A percentile compares a stretch with the other conserved stretches of the same genome.
phyloP scores from a whole-genome alignment of 2,329 filamentous ascomycete genomes.

The Ophiostoma populinum region DNA sequence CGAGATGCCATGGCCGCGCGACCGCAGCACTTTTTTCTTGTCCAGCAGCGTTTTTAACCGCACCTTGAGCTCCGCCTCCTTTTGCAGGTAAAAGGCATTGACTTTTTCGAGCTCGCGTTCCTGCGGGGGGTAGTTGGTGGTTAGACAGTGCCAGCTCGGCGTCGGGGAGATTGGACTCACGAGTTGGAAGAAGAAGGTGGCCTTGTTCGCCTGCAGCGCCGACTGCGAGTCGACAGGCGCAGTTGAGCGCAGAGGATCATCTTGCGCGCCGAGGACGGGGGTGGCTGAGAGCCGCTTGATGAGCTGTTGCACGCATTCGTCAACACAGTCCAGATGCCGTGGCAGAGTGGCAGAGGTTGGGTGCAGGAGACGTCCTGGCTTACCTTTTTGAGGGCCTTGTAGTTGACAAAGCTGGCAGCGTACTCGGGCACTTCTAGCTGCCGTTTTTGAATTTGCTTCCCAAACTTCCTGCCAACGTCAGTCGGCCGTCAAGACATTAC shows the following conservation, averaged over 20 bases:
- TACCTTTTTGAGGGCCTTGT: slow-evolving; percentile 95
- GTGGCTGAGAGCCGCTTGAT: slow-evolving; percentile 96
- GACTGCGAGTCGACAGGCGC: slow-evolving; percentile 58
- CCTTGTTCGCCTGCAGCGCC: slow-evolving; percentile 88
- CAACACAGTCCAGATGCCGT: not conserved
- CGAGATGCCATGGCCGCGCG: slow-evolving; percentile 57
- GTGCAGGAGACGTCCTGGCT: not conserved
- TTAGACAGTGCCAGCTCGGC: too few species aligned
- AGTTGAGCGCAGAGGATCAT: slow-evolving; percentile 34
- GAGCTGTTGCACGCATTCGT: slow-evolving; percentile 57
- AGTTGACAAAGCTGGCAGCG: slow-evolving; percentile 97
- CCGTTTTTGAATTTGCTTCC: slow-evolving; percentile 97
- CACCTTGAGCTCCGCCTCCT: slow-evolving; percentile 95
- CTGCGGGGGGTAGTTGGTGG: slow-evolving; percentile 33
- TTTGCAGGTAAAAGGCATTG: slow-evolving; percentile 93
- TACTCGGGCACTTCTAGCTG: slow-evolving; percentile 99
- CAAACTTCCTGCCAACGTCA: slow-evolving; percentile 79
- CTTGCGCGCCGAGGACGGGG: slow-evolving; percentile 63
- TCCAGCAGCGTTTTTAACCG: slow-evolving; percentile 82
- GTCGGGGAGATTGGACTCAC: slow-evolving; percentile 31
- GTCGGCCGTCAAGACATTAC: not conserved
- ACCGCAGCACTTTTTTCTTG: slow-evolving; percentile 84
- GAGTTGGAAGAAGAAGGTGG: slow-evolving; percentile 95
- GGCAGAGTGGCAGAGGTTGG: slow-evolving; percentile 6
- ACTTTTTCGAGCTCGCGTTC: slow-evolving; percentile 97